Conservation (phyloP, 2,329 filamentous ascomycete species). For the Aspergillus glaucus region DNA sequence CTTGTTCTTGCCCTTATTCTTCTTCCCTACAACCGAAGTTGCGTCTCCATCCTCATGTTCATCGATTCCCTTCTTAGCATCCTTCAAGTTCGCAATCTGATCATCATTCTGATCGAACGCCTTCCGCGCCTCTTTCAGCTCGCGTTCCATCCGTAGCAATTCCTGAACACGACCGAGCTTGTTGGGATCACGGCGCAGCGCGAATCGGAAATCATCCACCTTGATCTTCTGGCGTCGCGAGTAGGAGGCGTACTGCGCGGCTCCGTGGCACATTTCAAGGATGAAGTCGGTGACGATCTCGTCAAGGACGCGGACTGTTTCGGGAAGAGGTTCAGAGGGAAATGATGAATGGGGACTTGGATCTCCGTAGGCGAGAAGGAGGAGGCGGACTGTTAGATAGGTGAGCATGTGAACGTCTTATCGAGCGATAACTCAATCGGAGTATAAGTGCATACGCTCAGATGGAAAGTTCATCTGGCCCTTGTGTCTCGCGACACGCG, state of each 20-base stretch:
- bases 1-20: constrained; percentile 33
- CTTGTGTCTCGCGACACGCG: constrained; percentile 71
- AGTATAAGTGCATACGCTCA: constrained; percentile 53
- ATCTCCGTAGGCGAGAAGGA: constrained; percentile 42
- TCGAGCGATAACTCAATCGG: not conserved
- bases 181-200: constrained; percentile 73
- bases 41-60: constrained; percentile 18
- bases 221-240: constrained; percentile 93
- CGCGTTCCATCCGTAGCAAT: constrained; percentile 78
- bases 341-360: constrained; percentile 54
- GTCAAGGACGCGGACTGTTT: constrained; percentile 81
- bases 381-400: constrained; percentile 29
- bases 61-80: constrained; percentile 30
- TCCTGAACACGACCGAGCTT: constrained; percentile 88
- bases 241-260: constrained; percentile 77
- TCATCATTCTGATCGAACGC: constrained; percentile 41
- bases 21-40: constrained; percentile 21
- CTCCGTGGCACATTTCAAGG: constrained; percentile 85
- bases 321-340: constrained; percentile 66
- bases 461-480: constrained; percentile 72
- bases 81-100: constrained; percentile 32
- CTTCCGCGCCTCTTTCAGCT: constrained; percentile 77
- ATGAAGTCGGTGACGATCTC: constrained; percentile 97
- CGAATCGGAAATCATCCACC: constrained; percentile 95
- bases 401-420: not conserved